Conservation (phyloP, 2,329 filamentous ascomycete genomes). For the Akanthomyces lecanii region DNA sequence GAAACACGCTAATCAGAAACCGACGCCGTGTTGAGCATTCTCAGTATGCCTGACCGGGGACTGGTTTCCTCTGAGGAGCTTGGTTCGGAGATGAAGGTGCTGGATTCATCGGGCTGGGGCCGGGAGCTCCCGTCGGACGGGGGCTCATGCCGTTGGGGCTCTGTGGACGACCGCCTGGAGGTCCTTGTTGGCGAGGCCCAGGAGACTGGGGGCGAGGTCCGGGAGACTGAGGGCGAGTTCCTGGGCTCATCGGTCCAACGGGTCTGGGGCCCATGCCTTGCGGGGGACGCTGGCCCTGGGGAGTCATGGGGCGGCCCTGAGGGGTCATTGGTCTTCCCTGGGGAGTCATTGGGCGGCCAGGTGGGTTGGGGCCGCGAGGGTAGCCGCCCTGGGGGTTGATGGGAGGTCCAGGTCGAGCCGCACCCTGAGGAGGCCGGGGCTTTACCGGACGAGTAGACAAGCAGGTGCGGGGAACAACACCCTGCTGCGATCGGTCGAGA, state of each 20-base stretch:
- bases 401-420: conserved; percentile 48
- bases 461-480: conserved; percentile 90
- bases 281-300: conserved; percentile 36
- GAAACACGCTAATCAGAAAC: conserved; percentile 11
- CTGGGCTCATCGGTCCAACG: conserved; percentile 7
- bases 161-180: conserved; percentile 33
- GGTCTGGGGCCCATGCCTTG: conserved; percentile 26
- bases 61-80: conserved; percentile 43
- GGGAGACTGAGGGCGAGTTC: conserved; percentile 27
- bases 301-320: conserved; percentile 30
- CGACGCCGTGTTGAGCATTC: conserved; percentile 9
- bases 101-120: conserved; percentile 44
- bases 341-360: conserved; percentile 15
- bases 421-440: conserved; percentile 59
- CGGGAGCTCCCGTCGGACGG: conserved; percentile 39
- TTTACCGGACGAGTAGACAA: conserved; percentile 89
- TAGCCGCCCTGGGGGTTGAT: conserved; percentile 39
- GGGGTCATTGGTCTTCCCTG: conserved; percentile 38
- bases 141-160: conserved; percentile 39
- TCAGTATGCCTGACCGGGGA: conserved; percentile 52
- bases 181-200: conserved; percentile 33
- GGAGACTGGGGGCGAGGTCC: conserved; percentile 44
- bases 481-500: conserved; percentile 85
- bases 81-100: conserved; percentile 29
- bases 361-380: conserved; percentile 26